phyloP scores from a whole-genome alignment of 192 early-diverging fungal genomes.

The Gonapodya prolifera region DNA sequence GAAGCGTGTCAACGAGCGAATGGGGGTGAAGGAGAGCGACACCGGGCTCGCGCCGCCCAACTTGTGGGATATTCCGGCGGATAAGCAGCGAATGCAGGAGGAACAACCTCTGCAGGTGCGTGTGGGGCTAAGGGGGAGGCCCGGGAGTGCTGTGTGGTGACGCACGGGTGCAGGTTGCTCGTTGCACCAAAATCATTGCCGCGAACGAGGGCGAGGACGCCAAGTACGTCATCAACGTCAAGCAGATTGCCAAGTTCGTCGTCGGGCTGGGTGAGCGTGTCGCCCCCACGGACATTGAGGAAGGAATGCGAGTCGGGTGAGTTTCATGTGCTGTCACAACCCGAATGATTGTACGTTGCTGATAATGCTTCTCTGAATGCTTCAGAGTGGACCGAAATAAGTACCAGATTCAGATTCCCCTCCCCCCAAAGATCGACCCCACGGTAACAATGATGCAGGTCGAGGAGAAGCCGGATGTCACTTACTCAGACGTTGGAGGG shows the following conservation, averaged over 20 bases:
- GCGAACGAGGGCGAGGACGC: conserved; percentile 77
- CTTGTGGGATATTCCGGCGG: conserved; percentile 97
- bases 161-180: conserved; percentile 65
- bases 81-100: conserved; percentile 94
- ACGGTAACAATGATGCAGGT: conserved; percentile 99
- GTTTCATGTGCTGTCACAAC: background rate
- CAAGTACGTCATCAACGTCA: conserved; percentile 97
- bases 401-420: conserved; percentile 98
- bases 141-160: background rate
- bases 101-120: conserved; percentile 80
- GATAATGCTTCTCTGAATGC: background rate
- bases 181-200: conserved; percentile 98
- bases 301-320: conserved; percentile 96
- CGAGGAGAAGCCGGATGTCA: conserved; percentile 99
- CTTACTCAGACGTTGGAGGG: conserved; percentile 97
- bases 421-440: conserved; percentile 98
- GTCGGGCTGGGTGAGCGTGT: conserved; percentile 92
- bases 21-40: conserved; percentile 98
- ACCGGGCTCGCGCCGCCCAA: conserved; percentile 96
- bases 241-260: conserved; percentile 99
- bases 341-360: background rate
- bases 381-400: conserved; percentile 89
- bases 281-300: conserved; percentile 98
- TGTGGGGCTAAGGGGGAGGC: background rate
- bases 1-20: conserved; percentile 97